These are phyloP conservation scores for Trebouxiophyceae sp. DNA, from an alignment of 163 green algal genomes.

Conservation along the genomic window DNA sequence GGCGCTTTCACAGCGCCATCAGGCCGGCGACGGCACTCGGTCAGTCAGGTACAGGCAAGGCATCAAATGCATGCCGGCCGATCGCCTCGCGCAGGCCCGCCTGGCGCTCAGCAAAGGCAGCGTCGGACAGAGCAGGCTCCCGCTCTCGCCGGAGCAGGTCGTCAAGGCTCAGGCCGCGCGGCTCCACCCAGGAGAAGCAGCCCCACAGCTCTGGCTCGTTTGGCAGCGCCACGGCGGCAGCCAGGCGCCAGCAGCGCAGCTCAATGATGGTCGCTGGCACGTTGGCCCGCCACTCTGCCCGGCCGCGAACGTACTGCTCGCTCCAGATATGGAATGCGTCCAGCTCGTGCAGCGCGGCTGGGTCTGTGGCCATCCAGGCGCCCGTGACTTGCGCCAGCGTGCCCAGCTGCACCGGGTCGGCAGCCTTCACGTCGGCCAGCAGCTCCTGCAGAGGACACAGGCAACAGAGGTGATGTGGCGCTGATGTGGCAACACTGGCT, in stretches of 20 bases:
- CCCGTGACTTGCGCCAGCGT: conserved; percentile 21
- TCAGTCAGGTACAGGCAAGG: too few species aligned
- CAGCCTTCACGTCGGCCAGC: conserved; percentile 14
- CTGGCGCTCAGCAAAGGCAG: too few species aligned
- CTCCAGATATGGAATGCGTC: conserved; percentile 28
- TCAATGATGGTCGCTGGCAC: conserved; percentile 39
- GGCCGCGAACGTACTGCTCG: not conserved
- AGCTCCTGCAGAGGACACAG: conserved; percentile 17
- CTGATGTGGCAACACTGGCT: too few species aligned
- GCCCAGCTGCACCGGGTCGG: conserved; percentile 6
- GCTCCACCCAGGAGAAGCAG: conserved; percentile 38
- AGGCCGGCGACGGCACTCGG: too few species aligned
- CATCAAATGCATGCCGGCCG: too few species aligned
- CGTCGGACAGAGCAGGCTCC: too few species aligned
- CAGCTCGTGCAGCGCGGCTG: conserved; percentile 14
- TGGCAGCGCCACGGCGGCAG: conserved; percentile 7
- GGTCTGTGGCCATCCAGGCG: conserved; percentile 28
- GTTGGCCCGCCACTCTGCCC: conserved; percentile 28
- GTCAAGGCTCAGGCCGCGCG: conserved; percentile 1
- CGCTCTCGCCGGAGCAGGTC: not conserved
- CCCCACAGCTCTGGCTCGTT: conserved; percentile 21
- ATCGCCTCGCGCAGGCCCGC: too few species aligned
- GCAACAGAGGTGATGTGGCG: too few species aligned
- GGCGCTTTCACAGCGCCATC: too few species aligned
- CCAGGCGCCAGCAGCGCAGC: conserved; percentile 23